Conservation (phyloP, 805 yeast species). For the Yamadazyma ubonensis region DNA sequence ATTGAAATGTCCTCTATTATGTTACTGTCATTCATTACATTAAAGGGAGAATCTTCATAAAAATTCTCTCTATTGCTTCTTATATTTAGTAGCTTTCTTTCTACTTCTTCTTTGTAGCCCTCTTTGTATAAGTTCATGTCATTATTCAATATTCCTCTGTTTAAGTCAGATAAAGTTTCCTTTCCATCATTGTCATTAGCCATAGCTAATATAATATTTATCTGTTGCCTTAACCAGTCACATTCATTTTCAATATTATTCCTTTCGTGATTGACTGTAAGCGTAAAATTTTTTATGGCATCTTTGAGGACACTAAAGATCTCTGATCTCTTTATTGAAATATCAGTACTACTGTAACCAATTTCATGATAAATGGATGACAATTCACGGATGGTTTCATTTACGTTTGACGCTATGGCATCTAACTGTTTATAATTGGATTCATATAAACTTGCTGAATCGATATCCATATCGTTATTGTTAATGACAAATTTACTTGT, state of each 20-base stretch:
- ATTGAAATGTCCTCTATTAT: slow-evolving; percentile 15
- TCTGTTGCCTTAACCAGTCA: slow-evolving; percentile 46
- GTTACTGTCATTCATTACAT: slow-evolving; percentile 17
- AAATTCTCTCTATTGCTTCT: slow-evolving; percentile 19
- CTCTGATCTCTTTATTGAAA: slow-evolving; percentile 46
- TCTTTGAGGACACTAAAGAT: slow-evolving; percentile 50
- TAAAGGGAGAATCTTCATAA: slow-evolving; percentile 31
- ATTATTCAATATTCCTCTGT: slow-evolving; percentile 34
- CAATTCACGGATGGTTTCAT: slow-evolving; percentile 40
- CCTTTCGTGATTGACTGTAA: slow-evolving; percentile 35
- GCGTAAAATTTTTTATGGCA: slow-evolving; percentile 44
- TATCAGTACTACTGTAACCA: slow-evolving; percentile 54
- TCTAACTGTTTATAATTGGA: slow-evolving; percentile 23
- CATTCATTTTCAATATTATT: slow-evolving; percentile 40
- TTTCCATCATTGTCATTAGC: slow-evolving; percentile 36
- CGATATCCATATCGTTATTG: slow-evolving; percentile 3
- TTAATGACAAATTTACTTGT: slow-evolving; percentile 1
- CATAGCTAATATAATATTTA: slow-evolving; percentile 39
- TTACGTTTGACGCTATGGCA: slow-evolving; percentile 32
- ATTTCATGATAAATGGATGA: slow-evolving; percentile 49
- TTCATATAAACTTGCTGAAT: background rate
- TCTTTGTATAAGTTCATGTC: slow-evolving; percentile 23
- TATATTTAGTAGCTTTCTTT: slow-evolving; percentile 9
- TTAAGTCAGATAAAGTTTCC: slow-evolving; percentile 19
- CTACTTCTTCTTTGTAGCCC: slow-evolving; percentile 25